phyloP scores from a whole-genome alignment of 2,329 filamentous ascomycete genomes.

The Fusarium incarnatum region DNA sequence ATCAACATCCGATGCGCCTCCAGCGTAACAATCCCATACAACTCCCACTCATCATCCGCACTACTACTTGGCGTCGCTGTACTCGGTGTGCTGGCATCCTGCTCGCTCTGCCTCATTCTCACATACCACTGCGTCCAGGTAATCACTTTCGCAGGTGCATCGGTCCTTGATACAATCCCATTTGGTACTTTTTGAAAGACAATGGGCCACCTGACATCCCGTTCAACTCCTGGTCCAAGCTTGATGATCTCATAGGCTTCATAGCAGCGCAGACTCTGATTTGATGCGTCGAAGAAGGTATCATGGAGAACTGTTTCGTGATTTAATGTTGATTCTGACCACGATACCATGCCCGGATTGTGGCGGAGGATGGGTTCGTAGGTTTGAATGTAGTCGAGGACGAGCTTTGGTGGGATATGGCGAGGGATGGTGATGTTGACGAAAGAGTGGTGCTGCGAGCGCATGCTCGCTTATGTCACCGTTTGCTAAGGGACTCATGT shows the following conservation, averaged over 20 bases:
- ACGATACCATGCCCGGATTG: slow-evolving; percentile 53
- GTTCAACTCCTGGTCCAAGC: slow-evolving; percentile 55
- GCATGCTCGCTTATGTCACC: slow-evolving; percentile 45
- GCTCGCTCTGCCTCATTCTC: slow-evolving; percentile 16
- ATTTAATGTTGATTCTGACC: slow-evolving; percentile 48
- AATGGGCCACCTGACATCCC: slow-evolving; percentile 56
- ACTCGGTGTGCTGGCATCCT: slow-evolving; percentile 34
- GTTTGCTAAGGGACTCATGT: neutral
- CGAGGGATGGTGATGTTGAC: slow-evolving; percentile 56
- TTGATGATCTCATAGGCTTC: slow-evolving; percentile 47
- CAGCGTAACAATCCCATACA: slow-evolving; percentile 47
- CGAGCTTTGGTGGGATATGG: slow-evolving; percentile 49
- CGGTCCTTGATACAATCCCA: slow-evolving; percentile 55
- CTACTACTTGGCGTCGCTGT: slow-evolving; percentile 24
- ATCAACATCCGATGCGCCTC: slow-evolving; percentile 50
- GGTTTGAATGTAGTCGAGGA: slow-evolving; percentile 55
- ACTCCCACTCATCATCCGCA: slow-evolving; percentile 44
- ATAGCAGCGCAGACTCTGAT: slow-evolving; percentile 50
- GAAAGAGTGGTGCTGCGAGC: slow-evolving; percentile 48
- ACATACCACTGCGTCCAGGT: slow-evolving; percentile 55
- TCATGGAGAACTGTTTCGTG: slow-evolving; percentile 51
- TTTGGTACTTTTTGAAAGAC: slow-evolving; percentile 56
- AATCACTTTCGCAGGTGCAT: slow-evolving; percentile 56
- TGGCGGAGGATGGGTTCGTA: slow-evolving; percentile 56
- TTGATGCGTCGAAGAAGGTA: slow-evolving; percentile 53